These are phyloP conservation scores for Coelastrella sp. DNA, from an alignment of 139 green algal genomes.

Conservation along the genomic window DNA sequence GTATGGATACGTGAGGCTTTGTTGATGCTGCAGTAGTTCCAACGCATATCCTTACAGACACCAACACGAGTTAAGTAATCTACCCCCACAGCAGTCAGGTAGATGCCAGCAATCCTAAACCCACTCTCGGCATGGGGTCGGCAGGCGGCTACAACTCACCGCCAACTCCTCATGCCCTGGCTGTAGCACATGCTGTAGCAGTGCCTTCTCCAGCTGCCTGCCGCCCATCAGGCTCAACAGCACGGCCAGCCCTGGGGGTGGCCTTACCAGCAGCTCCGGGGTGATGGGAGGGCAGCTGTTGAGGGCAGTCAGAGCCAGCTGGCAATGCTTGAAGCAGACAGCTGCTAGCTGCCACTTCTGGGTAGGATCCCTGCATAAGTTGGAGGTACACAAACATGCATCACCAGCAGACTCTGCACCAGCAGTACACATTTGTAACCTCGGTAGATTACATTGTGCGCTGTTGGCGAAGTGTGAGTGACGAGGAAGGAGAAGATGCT, in stretches of 20 bases:
- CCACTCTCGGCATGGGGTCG: no score
- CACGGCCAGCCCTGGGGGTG: constrained; percentile 51
- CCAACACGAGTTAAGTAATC: no score
- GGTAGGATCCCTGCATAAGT: constrained; percentile 48
- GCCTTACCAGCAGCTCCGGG: constrained; percentile 36
- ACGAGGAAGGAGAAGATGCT: no score
- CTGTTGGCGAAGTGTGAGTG: no score
- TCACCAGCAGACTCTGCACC: not conserved
- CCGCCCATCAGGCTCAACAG: constrained; percentile 75
- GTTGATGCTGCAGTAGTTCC: no score
- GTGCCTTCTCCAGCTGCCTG: constrained; percentile 41
- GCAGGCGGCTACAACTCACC: not conserved
- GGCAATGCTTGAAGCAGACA: constrained; percentile 70
- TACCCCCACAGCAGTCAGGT: no score
- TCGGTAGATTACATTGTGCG: no score
- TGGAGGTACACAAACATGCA: not conserved
- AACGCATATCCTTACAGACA: no score
- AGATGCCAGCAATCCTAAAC: no score
- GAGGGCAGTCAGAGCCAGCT: constrained; percentile 50
- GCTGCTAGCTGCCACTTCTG: constrained; percentile 83
- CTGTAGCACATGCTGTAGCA: constrained; percentile 58
- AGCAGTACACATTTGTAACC: not conserved
- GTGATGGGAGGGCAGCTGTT: constrained; percentile 15
- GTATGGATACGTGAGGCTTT: no score
- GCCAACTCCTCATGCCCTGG: constrained; percentile 59